Evolutionary conservation across 345 rosid genomes (phyloP).

Genomic region (Populus tremula): DNA sequence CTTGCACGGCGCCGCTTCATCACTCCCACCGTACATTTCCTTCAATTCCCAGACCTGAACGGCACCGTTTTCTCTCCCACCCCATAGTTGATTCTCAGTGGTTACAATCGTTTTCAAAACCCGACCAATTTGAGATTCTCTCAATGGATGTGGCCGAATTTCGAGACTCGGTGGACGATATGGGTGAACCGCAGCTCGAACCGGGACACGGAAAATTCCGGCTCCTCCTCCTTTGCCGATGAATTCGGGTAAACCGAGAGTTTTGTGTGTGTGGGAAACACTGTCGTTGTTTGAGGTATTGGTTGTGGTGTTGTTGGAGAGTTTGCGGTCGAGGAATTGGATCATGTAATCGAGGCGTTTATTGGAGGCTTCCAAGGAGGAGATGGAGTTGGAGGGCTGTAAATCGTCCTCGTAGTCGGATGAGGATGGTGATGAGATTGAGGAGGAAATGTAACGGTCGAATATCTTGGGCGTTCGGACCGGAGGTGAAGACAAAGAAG

Average conservation of each 20-base stretch:
- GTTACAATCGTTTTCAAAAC: slow-evolving; percentile 19
- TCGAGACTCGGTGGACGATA: slow-evolving; percentile 29
- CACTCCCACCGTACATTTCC: slow-evolving; percentile 17
- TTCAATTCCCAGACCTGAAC: slow-evolving; percentile 26
- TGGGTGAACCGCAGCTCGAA: slow-evolving; percentile 23
- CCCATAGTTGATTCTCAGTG: slow-evolving; percentile 23
- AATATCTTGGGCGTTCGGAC: slow-evolving; percentile 48
- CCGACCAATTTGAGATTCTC: slow-evolving; percentile 28
- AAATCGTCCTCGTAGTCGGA: slow-evolving; percentile 34
- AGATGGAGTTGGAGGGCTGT: slow-evolving; percentile 30
- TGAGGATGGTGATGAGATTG: slow-evolving; percentile 37
- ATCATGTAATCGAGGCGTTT: slow-evolving; percentile 89
- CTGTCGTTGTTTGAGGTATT: neutral
- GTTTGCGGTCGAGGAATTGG: slow-evolving; percentile 80
- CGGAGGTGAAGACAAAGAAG: neutral
- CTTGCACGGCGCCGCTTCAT: slow-evolving; percentile 19
- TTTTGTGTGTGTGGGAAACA: neutral
- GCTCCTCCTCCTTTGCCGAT: slow-evolving; percentile 26
- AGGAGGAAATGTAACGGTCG: slow-evolving; percentile 57
- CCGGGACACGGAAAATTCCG: slow-evolving; percentile 21
- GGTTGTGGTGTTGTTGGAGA: slow-evolving; percentile 31
- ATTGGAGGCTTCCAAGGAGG: slow-evolving; percentile 54
- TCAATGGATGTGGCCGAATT: slow-evolving; percentile 29
- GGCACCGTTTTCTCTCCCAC: slow-evolving; percentile 25
- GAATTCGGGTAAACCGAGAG: slow-evolving; percentile 24